phyloP scores from a whole-genome alignment of 2,329 filamentous ascomycete genomes.

The Byssochlamys sp. region DNA sequence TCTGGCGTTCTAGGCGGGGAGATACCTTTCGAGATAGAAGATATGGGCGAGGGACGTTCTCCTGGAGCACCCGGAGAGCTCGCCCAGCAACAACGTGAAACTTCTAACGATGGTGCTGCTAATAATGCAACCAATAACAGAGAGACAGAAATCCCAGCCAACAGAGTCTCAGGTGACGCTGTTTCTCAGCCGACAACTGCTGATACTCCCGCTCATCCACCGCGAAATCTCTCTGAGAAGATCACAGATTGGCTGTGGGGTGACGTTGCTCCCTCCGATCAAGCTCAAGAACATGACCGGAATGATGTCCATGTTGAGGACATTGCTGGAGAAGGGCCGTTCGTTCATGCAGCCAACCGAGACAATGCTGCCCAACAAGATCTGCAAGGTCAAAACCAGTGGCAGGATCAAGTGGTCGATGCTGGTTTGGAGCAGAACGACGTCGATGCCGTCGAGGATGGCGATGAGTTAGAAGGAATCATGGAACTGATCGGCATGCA shows the following conservation, averaged over 20 bases:
- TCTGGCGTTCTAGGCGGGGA: background rate
- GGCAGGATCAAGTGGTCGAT: slow-evolving; percentile 48
- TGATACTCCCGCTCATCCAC: slow-evolving; percentile 4
- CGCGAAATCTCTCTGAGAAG: slow-evolving; percentile 15
- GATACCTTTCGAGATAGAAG: background rate
- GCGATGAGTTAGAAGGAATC: slow-evolving; percentile 90
- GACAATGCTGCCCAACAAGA: slow-evolving; percentile 30
- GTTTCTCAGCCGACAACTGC: slow-evolving; percentile 1
- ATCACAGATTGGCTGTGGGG: slow-evolving; percentile 39
- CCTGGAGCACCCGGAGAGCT: background rate
- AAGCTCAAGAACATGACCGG: slow-evolving; percentile 31
- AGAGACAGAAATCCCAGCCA: background rate
- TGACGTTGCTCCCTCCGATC: slow-evolving; percentile 21
- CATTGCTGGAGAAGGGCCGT: slow-evolving; percentile 50
- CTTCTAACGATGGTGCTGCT: background rate
- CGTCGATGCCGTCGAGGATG: slow-evolving; percentile 52
- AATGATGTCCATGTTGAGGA: slow-evolving; percentile 54
- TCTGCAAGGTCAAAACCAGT: slow-evolving; percentile 16
- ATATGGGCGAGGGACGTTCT: background rate
- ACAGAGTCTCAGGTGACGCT: background rate
- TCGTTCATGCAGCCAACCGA: slow-evolving; percentile 45
- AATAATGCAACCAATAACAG: background rate
- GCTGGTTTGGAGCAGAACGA: slow-evolving; percentile 58
- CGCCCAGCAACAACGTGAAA: background rate
- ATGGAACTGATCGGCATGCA: slow-evolving; percentile 95